These are phyloP conservation scores for Sphenostylis stenocarpa DNA, from an alignment of 306 rosid genomes.

Conservation along the genomic window DNA sequence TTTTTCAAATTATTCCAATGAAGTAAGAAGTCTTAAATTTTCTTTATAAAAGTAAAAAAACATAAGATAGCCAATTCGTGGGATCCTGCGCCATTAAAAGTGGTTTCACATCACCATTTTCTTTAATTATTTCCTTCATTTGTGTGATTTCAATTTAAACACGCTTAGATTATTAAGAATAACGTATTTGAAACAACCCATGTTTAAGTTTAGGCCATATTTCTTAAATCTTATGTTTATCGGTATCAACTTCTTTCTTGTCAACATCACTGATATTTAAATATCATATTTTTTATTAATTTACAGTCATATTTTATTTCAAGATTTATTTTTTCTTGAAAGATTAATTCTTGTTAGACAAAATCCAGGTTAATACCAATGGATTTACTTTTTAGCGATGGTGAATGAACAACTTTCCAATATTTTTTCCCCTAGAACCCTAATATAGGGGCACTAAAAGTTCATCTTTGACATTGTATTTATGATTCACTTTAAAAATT, in stretches of 20 bases:
- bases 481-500: not conserved
- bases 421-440: not conserved
- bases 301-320: not conserved
- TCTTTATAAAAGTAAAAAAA: not conserved
- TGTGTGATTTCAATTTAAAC: not conserved
- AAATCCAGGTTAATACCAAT: not conserved
- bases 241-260: not conserved
- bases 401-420: not conserved
- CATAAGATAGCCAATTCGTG: not conserved
- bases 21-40: not conserved
- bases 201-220: not conserved
- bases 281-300: not conserved
- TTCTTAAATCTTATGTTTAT: not conserved
- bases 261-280: not conserved
- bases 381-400: not conserved
- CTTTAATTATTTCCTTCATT: conserved; percentile 8
- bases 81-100: conserved; percentile 8
- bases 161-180: not conserved
- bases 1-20: not conserved
- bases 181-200: not conserved
- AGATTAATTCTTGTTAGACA: not conserved
- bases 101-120: conserved; percentile 27
- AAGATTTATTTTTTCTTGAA: not conserved
- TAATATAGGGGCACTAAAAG: too few species aligned
- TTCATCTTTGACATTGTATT: not conserved